A percentile compares a stretch with the other conserved stretches of the same genome.
These are phyloP conservation scores for Dillenia suffruticosa DNA, from an alignment of 164 flowering plant genomes.

Conservation along the genomic window DNA sequence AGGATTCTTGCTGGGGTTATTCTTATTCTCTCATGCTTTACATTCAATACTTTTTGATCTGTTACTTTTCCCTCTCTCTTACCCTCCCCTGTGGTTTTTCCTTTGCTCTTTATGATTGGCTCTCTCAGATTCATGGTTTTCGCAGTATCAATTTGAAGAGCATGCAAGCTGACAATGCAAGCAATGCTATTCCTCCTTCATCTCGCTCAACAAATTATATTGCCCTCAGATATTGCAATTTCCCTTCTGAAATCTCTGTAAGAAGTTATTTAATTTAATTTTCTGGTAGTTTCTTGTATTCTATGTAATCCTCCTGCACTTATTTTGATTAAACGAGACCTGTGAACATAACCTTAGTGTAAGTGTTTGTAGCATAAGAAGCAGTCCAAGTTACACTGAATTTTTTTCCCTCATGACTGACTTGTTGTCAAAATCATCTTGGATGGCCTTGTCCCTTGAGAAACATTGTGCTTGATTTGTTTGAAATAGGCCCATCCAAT, in stretches of 20 bases:
- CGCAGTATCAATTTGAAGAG: slow-evolving; percentile 82
- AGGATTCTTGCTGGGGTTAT: background rate
- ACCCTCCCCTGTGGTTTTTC: slow-evolving; percentile 5
- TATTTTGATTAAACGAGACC: too few species aligned
- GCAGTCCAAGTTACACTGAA: too few species aligned
- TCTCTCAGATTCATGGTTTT: slow-evolving; percentile 66
- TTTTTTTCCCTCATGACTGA: too few species aligned
- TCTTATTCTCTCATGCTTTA: background rate
- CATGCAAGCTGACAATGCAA: slow-evolving; percentile 62
- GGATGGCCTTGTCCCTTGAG: too few species aligned
- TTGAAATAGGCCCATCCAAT: too few species aligned
- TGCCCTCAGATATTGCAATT: slow-evolving; percentile 51
- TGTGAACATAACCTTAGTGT: too few species aligned
- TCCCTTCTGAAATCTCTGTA: slow-evolving; percentile 40
- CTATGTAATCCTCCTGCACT: too few species aligned
- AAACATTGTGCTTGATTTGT: too few species aligned
- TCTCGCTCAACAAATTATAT: slow-evolving; percentile 68
- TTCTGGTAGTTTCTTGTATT: too few species aligned
- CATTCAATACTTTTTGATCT: slow-evolving; percentile 2
- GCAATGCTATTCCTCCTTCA: slow-evolving; percentile 48
- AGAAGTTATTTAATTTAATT: slow-evolving; percentile 18
- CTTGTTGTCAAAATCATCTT: too few species aligned
- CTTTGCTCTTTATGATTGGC: slow-evolving; percentile 23
- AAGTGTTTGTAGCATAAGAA: too few species aligned
- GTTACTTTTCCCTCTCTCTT: slow-evolving; percentile 3